These are phyloP conservation scores for Lodderomyces metapsilosis DNA, from an alignment of 1,139 yeast genomes.

Conservation along the genomic window DNA sequence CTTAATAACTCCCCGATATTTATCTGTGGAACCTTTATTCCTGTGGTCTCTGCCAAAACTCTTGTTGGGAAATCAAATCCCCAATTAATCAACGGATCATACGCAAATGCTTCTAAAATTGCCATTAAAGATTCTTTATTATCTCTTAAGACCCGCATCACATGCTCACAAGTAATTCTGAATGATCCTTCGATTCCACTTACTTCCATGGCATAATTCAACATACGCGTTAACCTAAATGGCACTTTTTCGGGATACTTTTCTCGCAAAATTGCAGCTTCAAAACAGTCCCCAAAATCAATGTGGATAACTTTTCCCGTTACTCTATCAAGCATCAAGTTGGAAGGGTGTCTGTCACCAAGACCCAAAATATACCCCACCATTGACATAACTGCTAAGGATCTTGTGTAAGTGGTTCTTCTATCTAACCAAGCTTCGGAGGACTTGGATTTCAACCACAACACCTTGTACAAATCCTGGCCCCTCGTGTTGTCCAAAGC, in stretches of 20 bases:
- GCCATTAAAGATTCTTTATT: constrained; percentile 98
- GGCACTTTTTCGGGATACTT: constrained; percentile 99
- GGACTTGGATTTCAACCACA: constrained; percentile 94
- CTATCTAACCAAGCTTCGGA: constrained; percentile 98
- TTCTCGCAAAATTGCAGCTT: constrained; percentile 93
- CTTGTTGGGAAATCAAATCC: constrained; percentile 92
- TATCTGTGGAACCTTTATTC: constrained; percentile 61
- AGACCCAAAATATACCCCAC: constrained; percentile 94
- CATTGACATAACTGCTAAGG: constrained; percentile 98
- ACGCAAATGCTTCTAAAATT: constrained; percentile 95
- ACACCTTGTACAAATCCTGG: constrained; percentile 89
- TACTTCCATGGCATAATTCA: constrained; percentile 98
- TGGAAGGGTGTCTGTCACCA: constrained; percentile 98
- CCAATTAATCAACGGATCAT: constrained; percentile 98
- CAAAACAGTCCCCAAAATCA: constrained; percentile 99
- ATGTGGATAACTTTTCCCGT: constrained; percentile 96
- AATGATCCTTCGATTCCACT: constrained; percentile 98
- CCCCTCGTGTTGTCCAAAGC: constrained; percentile 96
- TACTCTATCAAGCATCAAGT: constrained; percentile 88
- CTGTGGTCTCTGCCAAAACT: constrained; percentile 71
- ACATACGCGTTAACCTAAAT: constrained; percentile 93
- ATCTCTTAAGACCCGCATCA: constrained; percentile 89
- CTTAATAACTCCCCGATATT: constrained; percentile 69
- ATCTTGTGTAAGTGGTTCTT: constrained; percentile 92
- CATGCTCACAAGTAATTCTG: constrained; percentile 95